These are phyloP conservation scores for Jimgerdemannia flammicorona DNA, from an alignment of 192 early-diverging fungal species.

Conservation along the genomic window DNA sequence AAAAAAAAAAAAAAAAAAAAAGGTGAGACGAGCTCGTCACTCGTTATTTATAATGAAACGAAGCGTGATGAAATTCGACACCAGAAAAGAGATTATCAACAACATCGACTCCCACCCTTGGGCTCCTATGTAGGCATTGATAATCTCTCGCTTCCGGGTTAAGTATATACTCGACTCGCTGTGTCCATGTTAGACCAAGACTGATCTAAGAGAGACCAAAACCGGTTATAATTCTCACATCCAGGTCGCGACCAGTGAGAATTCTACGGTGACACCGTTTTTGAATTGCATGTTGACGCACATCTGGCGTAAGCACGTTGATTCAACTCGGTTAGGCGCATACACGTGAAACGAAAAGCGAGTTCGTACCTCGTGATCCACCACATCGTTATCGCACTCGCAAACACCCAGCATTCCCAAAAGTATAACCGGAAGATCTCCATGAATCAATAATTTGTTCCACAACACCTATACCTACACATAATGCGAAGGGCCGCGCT, in stretches of 20 bases:
- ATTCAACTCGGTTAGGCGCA: too few relatives aligned
- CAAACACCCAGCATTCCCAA: too few relatives aligned
- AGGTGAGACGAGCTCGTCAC: too few relatives aligned
- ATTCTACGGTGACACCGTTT: conserved; percentile 19
- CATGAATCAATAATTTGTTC: too few relatives aligned
- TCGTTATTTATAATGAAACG: too few relatives aligned
- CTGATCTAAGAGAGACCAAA: background rate
- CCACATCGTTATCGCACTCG: conserved; percentile 67
- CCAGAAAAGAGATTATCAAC: background rate
- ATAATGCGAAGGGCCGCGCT: too few relatives aligned
- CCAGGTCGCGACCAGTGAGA: conserved; percentile 24
- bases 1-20: too few relatives aligned
- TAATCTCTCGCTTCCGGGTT: conserved; percentile 2
- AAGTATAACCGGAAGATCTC: too few relatives aligned
- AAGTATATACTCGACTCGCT: conserved; percentile 3
- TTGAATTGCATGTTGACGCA: conserved; percentile 24
- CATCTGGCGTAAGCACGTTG: too few relatives aligned
- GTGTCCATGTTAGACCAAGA: conserved; percentile 4
- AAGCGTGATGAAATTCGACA: too few relatives aligned
- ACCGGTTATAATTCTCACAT: background rate
- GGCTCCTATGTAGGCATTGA: background rate
- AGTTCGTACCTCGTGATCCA: conserved; percentile 48
- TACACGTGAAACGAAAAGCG: background rate
- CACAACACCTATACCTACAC: too few relatives aligned
- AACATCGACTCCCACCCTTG: background rate